phyloP scores from a whole-genome alignment of 345 rosid genomes.

The Gossypium raimondii region DNA sequence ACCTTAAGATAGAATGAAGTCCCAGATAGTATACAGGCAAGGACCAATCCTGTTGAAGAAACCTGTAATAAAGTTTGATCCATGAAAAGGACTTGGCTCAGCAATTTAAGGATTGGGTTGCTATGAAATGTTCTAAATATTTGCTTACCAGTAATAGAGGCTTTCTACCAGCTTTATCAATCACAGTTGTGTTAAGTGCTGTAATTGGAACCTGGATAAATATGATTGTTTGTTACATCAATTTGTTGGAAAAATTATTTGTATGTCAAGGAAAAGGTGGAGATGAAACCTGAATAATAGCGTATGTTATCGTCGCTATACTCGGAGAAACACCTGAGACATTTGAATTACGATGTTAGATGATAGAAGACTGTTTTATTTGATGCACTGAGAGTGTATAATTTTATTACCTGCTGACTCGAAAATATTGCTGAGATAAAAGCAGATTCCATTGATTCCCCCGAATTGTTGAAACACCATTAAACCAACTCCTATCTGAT shows the following conservation, averaged over 20 bases:
- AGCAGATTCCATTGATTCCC: no score
- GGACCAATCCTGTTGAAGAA: slow-evolving; percentile 67
- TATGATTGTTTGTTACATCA: neutral
- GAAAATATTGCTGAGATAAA: no score
- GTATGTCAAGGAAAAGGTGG: slow-evolving; percentile 12
- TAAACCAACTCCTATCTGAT: no score
- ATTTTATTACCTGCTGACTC: slow-evolving; percentile 58
- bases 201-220: slow-evolving; percentile 63
- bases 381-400: no score
- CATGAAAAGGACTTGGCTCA: neutral
- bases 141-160: slow-evolving; percentile 64
- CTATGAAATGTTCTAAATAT: neutral
- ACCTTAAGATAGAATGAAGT: slow-evolving; percentile 72
- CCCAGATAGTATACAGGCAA: slow-evolving; percentile 54
- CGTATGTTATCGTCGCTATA: slow-evolving; percentile 73
- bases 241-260: slow-evolving; percentile 5
- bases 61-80: slow-evolving; percentile 34
- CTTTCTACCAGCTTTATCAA: slow-evolving; percentile 87
- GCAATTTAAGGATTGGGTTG: neutral
- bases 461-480: no score
- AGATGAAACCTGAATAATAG: slow-evolving; percentile 69
- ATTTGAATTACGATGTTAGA: neutral
- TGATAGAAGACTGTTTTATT: no score
- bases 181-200: slow-evolving; percentile 49
- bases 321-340: slow-evolving; percentile 55